phyloP scores from a whole-genome alignment of 768 basidiomycete species.

The Trametes maxima region DNA sequence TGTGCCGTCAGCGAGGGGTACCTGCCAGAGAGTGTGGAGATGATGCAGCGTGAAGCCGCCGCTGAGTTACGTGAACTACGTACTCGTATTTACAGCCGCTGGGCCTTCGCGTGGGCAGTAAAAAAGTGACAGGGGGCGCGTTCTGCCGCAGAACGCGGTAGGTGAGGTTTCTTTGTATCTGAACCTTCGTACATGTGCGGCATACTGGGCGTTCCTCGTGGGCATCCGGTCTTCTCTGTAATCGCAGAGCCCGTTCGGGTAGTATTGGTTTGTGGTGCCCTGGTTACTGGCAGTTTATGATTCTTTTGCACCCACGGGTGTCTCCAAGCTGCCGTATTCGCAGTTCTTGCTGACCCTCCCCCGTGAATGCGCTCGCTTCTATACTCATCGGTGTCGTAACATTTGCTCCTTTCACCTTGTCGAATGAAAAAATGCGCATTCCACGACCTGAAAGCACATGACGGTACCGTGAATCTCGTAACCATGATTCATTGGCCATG shows the following conservation, averaged over 20 bases:
- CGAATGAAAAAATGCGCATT: no score
- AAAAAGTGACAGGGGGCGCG: constrained; percentile 21
- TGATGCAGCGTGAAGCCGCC: constrained; percentile 31
- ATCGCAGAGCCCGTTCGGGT: neutral
- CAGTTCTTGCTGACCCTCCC: neutral
- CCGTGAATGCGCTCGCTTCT: neutral
- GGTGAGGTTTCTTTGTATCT: neutral
- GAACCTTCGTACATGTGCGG: constrained; percentile 1
- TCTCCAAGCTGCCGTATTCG: neutral
- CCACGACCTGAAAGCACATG: no score
- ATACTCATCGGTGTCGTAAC: neutral
- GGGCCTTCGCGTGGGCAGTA: constrained; percentile 39
- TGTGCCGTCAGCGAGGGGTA: constrained; percentile 31
- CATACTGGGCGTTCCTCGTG: neutral
- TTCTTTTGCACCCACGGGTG: neutral
- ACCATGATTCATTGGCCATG: no score
- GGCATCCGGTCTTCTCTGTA: neutral
- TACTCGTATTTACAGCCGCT: constrained; percentile 33
- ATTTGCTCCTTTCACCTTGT: no score
- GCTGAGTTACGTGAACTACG: constrained; percentile 32
- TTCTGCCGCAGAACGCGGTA: neutral
- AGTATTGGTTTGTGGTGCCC: neutral
- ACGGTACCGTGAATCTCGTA: no score
- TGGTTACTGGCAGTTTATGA: neutral
- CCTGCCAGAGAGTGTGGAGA: constrained; percentile 33